Percentiles rank a stretch among this genome's conserved stretches.
Conservation (phyloP, 345 rosid genomes). For the Psidium guajava region DNA sequence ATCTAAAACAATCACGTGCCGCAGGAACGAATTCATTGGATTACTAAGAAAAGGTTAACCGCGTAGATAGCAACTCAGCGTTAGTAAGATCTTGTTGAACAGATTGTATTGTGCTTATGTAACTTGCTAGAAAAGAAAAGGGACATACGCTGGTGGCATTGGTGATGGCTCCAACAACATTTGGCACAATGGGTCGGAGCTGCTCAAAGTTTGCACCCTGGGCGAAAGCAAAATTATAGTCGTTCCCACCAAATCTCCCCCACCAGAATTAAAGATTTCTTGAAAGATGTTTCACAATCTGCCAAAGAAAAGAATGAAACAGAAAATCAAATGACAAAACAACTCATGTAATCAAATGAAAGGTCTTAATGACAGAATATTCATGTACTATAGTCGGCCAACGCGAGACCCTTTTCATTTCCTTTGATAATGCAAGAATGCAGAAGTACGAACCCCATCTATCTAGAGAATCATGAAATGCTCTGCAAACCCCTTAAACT, state of each 20-base stretch:
- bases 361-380: neutral
- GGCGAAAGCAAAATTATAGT: conserved; percentile 42
- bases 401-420: no score
- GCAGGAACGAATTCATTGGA: neutral
- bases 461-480: neutral
- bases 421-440: neutral
- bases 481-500: neutral
- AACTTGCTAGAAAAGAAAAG: neutral
- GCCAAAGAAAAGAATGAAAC: neutral
- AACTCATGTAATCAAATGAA: neutral
- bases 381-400: neutral
- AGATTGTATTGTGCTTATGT: neutral
- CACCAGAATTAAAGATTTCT: conserved; percentile 49
- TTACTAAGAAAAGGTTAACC: neutral
- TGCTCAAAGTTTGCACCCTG: conserved; percentile 22
- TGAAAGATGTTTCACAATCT: conserved; percentile 43
- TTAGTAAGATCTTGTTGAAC: neutral
- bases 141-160: conserved; percentile 11
- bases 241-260: conserved; percentile 75
- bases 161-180: conserved; percentile 31
- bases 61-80: neutral
- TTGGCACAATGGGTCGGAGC: conserved; percentile 26
- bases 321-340: neutral
- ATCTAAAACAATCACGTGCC: neutral
- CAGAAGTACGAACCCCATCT: no score